These are phyloP conservation scores for Aspergillus nidulans DNA, from an alignment of 495 filamentous ascomycete genomes.

Conservation along the genomic window DNA sequence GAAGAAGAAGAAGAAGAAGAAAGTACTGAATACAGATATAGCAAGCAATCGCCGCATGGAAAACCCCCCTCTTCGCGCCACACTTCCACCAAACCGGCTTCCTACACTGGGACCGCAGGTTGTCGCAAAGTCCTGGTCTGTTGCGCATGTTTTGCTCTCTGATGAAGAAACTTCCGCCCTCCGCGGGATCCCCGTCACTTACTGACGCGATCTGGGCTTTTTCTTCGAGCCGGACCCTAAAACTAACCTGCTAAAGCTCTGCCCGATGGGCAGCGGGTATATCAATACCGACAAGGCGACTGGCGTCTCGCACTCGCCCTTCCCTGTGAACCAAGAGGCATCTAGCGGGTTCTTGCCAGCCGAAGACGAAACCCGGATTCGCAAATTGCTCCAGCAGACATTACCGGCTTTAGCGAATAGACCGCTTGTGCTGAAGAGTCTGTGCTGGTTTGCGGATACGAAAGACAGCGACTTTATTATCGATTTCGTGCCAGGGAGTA, in stretches of 20 bases:
- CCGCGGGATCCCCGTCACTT: conserved; percentile 51
- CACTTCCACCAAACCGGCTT: conserved; percentile 54
- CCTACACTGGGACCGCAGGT: conserved; percentile 42
- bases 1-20: too few relatives aligned
- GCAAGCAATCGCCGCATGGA: conserved; percentile 49
- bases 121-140: conserved; percentile 47
- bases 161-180: conserved; percentile 46
- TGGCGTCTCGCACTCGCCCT: conserved; percentile 24
- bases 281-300: conserved; percentile 41
- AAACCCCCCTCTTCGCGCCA: conserved; percentile 46
- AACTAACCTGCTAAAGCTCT: conserved; percentile 52
- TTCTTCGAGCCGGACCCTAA: conserved; percentile 56
- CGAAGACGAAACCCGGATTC: conserved; percentile 43
- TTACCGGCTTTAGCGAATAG: conserved; percentile 45
- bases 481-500: conserved; percentile 46
- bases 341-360: conserved; percentile 40
- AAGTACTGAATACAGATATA: too few relatives aligned
- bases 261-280: conserved; percentile 50
- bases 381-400: conserved; percentile 44
- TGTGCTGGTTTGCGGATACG: conserved; percentile 58
- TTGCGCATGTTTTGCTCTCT: conserved; percentile 52
- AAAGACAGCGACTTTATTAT: conserved; percentile 53
- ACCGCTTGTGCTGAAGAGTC: conserved; percentile 41
- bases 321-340: conserved; percentile 24
- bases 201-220: conserved; percentile 53